Evolutionary conservation across 2,329 filamentous ascomycete genomes (phyloP), one percentile per base, ranked within the genome.

Genomic region (Claviceps capensis): DNA sequence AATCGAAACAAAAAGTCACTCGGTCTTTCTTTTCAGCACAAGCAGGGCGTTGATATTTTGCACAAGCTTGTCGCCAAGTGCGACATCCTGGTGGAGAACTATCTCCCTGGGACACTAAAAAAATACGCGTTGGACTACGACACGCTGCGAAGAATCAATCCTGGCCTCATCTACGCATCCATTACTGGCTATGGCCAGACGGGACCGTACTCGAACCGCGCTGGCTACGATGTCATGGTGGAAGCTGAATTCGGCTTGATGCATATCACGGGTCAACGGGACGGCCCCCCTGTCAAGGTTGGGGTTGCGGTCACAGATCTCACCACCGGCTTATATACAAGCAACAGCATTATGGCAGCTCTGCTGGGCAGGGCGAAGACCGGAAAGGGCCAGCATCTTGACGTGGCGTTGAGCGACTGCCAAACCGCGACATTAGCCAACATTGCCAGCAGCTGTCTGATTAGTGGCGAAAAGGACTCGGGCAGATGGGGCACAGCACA

Each of bases 201-300:
- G 1, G 93, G 93, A 0, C 93, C 93, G 0, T 95, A 95, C 67
- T 81, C 84, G 5, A 79, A 82, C 57, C 79, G 93, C 14, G 89
- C 93, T 3, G 93, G 93, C 4, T 98, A 98, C 74, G 93, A 98
- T 68, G 93, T 98, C 59, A 98, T 98, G 91, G 91, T 98, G 11
- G 93, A 98, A 72, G 93, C 93, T 54, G 93, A 97, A 66, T 90
- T 98, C 70, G 93, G 93, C 1, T 72, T 98, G 52, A 98, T 98
- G 93, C 93, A 98, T 69, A 97, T 98, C 60, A 98, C 93, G 0
- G 93, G 93, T 36, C 79, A 79, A 55, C 78, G 90, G 52, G 86
- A 95, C 61, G 89, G 91, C 0, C 85, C 89, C 1, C 93, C 93
- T 0, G 93, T 96, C 41, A 98, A 98, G 70, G 93, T 98, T 2